phyloP scores from a whole-genome alignment of 129 eudicot genomes.

The Daucus carota region DNA sequence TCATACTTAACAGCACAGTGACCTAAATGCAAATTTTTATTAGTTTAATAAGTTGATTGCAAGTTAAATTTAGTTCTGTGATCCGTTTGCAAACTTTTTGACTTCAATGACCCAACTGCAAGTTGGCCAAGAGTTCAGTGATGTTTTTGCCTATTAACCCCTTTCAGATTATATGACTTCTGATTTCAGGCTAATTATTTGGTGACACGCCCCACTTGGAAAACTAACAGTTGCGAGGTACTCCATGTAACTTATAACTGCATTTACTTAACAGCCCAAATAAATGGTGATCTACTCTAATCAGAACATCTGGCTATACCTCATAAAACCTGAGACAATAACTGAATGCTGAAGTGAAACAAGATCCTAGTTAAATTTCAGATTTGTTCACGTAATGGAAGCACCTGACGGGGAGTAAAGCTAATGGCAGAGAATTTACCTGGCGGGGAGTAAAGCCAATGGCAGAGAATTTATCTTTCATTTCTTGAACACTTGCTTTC shows the following conservation, averaged over 20 bases:
- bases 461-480: conserved; percentile 76
- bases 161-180: not conserved
- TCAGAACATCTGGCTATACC: not conserved
- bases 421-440: conserved; percentile 68
- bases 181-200: not conserved
- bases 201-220: not conserved
- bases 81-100: no score
- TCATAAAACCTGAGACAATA: not conserved
- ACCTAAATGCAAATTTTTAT: no score
- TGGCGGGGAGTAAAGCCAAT: conserved; percentile 93
- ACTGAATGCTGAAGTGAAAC: not conserved
- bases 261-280: not conserved
- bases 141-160: no score
- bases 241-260: not conserved
- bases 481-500: conserved; percentile 71
- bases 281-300: not conserved
- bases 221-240: not conserved
- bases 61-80: no score
- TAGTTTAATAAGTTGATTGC: no score
- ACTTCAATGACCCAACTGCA: no score
- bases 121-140: no score
- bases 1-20: no score
- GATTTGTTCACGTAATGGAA: not conserved
- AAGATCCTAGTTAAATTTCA: not conserved
- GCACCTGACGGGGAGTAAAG: conserved; percentile 92